Base-by-base conservation (phyloP, 1,139 yeast genomes). In the Lodderomyces beijingensis region DNA sequence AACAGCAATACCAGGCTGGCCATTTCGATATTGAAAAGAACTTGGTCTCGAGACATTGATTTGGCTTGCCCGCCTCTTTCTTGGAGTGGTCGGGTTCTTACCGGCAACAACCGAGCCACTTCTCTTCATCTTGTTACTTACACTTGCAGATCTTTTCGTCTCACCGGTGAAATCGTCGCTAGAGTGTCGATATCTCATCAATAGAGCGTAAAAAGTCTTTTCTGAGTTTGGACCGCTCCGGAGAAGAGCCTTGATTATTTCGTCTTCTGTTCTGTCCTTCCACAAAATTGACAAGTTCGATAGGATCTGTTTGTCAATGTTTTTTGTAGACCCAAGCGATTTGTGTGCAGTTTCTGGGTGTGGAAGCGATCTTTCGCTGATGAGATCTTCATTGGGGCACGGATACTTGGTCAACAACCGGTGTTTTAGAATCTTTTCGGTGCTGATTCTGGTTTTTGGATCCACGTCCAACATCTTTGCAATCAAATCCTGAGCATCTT, bases 401-500 rank as follows among this genome's bases (percentile, higher is more conserved):
- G 74, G 74, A 45, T 83, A 81, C 56, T 80, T 82, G 41, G 57
- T 62, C 40, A 86, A 59, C 33, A 88, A 70, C 10, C 93, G 93
- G 58, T 91, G 97, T 27, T 64, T 64, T 35, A 88, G 65, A 14
- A 94, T 86, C 27, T 78, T 78, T 39, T 77, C 74, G 1, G 95
- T 89, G 30, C 79, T 73, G 38, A 88, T 80, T 57, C 98, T 74
- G 41, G 73, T 58, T 35, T 59, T 61, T 10, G 97, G 96, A 49
- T 89, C 86, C 31, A 85, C 89, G 13, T 81, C 76, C 43, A 91
- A 71, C 75, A 91, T 85, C 43, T 66, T 67, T 32, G 67, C 56
- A 25, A 91, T 71, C 41, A 91, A 68, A 55, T 88, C 93, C 44
- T 65, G 67, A 3, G 93, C 89, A 45, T 83, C 89, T 7, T 46